phyloP scores from a whole-genome alignment of 1,284 basidiomycete genomes.

The Amylostereum areolatum region DNA sequence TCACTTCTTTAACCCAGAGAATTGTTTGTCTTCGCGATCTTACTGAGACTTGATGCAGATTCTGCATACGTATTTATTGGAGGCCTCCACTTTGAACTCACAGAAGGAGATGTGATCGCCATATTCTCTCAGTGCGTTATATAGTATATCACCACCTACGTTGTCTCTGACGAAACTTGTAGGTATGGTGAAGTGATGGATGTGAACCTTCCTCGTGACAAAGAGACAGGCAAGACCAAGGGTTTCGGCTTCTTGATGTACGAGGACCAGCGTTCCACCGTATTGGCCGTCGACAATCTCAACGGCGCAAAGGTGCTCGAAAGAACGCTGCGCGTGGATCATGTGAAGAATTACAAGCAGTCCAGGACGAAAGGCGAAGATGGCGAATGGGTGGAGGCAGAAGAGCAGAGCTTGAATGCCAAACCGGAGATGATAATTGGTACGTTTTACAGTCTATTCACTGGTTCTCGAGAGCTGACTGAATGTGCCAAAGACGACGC shows the following conservation, averaged over 20 bases:
- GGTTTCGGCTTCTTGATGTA: conserved; percentile 99
- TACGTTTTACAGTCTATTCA: conserved; percentile 25
- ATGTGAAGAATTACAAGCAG: conserved; percentile 92
- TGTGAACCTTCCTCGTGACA: conserved; percentile 90
- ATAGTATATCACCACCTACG: neutral
- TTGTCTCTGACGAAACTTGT: conserved; percentile 9
- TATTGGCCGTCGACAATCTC: conserved; percentile 97
- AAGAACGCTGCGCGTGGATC: conserved; percentile 86
- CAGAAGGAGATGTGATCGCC: conserved; percentile 96
- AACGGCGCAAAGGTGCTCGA: conserved; percentile 91
- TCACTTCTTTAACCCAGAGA: conserved; percentile 21
- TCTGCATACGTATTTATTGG: conserved; percentile 95
- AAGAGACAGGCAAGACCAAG: conserved; percentile 80
- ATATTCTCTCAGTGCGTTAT: conserved; percentile 93
- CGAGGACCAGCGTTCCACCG: conserved; percentile 93
- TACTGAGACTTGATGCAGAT: conserved; percentile 41
- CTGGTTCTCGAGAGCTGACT: no score
- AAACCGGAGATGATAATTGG: conserved; percentile 67
- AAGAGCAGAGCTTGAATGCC: conserved; percentile 83
- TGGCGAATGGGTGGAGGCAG: conserved; percentile 84
- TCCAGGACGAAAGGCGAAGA: conserved; percentile 75
- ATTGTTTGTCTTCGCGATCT: neutral
- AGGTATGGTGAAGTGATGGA: conserved; percentile 96
- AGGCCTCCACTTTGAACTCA: conserved; percentile 80
- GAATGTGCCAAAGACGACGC: conserved; percentile 35